Evolutionary conservation across 331 rosid genomes (phyloP), one percentile per base, ranked within the genome.

Genomic region (Malus hybrid): DNA sequence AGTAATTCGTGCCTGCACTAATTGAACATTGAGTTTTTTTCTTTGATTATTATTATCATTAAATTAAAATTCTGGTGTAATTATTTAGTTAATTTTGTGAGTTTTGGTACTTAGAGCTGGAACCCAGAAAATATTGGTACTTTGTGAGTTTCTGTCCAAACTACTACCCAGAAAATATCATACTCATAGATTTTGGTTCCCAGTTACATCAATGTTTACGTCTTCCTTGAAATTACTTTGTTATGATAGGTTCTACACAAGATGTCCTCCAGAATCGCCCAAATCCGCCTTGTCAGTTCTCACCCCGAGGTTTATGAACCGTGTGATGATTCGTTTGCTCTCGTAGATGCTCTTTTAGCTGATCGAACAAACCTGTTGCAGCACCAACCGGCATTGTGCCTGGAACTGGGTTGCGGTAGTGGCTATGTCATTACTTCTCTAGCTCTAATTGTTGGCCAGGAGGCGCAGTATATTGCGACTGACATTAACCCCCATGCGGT

Each of bases 401-500:
- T 95, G 87, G 99, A 95, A 85, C 85, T 95, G 76, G 98, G 99
- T 61, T 90, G 93, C 77, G 99, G 99, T 2, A 95, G 99, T 66
- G 99, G 99, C 68, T 92, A 95, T 79, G 93, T 92, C 61, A 89
- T 95, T 67, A 89, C 98, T 66, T 95, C 99, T 62, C 89, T 95
- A 36, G 97, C 99, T 70, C 98, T 95, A 52, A 86, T 92, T 77
- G 94, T 95, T 29, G 88, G 91, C 48, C 82, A 81, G 72, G 91
- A 87, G 29, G 57, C 67, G 33, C 89, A 88, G 66, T 92, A 79
- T 68, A 79, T 95, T 77, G 99, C 98, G 18, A 95, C 99, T 8
- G 99, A 95, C 77, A 89, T 87, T 81, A 95, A 89, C 78, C 97
- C 93, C 1, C 83, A 84, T 53, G 99, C 99, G 19, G 77, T 87